Base-by-base conservation (phyloP, 495 filamentous ascomycete species). In the Neurospora sp. region DNA sequence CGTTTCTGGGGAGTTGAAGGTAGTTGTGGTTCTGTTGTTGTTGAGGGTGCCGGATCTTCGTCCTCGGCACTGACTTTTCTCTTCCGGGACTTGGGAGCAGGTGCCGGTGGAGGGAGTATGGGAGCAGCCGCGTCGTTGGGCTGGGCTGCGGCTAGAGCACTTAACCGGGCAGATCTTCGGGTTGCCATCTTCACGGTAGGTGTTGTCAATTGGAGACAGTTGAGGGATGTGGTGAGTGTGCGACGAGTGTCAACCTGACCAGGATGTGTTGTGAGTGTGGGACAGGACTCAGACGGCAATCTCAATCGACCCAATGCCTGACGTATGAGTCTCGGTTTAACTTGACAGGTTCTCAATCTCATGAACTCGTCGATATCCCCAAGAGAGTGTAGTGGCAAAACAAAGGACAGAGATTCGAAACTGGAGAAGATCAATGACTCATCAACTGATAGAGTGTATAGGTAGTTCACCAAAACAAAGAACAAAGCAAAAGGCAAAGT, bases 121-220 rank as follows among this genome's bases (percentile, higher is more conserved):
- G 76, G 37, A 10, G 74, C 60, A 18, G 76, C 38, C 35, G 76
- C 60, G 31, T 75, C 69, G 71, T 75, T 31, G 16, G 71, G 37
- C 39, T 73, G 75, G 69, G 66, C 72, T 23, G 76, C 75, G 70
- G 83, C 79, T 37, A 84, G 78, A 39, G 86, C 84, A 71, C 86
- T 86, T 70, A 92, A 77, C 41, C 90, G 86, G 18, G 87, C 84
- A 20, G 89, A 91, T 72, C 88, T 85, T 72, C 90, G 84, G 38
- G 87, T 83, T 71, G 88, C 83, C 89, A 91, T 89, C 42, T 70
- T 80, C 39, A 4, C n/a, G 12, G 42, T 9, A 20, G 11, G 14
- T 46, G 42, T 71, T 14, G 23, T 20, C 27, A 39, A 39, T 46
- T 23, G 5, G 20, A 49, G 39, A 35, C 38, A 23, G 12, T 3